Base-by-base conservation (phyloP, 176 grass and related monocot genomes). In the Rhipidocladum racemiflorum region DNA sequence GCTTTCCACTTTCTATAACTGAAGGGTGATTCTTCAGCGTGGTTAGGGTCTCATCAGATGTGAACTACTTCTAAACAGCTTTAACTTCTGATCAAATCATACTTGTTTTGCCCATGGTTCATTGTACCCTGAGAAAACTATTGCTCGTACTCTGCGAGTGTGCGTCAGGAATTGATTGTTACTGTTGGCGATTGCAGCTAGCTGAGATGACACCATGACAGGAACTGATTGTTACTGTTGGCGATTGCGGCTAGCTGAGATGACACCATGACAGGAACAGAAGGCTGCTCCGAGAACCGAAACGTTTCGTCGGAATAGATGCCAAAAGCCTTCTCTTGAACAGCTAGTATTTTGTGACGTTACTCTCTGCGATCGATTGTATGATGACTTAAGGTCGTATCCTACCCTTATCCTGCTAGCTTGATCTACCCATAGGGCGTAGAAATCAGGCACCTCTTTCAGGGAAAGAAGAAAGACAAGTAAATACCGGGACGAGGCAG, bases 341-440 rank as follows among this genome's bases (percentile, higher is more conserved):
- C 53, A 53, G 12, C 43, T 42, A 15, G 25, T 56, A 15, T 29
- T 46, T 20, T 32, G 9, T 49, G 61, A 27, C 9, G 11, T n/a
- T 10, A 21, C 7, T 34, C 9, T 73, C 46, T 27, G 13, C 18
- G 10, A 42, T 50, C 20, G 7, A 49, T 69, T 10, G 24, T 18
- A 57, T 2, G 23, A 54, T 42, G 24, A 69, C 54, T 18, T 3
- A 7, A 56, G 13, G 36, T 72, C 65, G 78, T 77, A 65, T 88
- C 85, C n/a, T 80, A 34, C 25, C 56, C 68, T 80, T 73, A 86
- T 80, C 84, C 27, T 54, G 57, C 78, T 76, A 46, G 49, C 18
- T 57, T 24, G 27, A 48, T 56, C 11, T 44, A 71, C 43, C 23
- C 42, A 85, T 23, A 30, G 1, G 6, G 49, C 3, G 21, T 75